Base-by-base conservation (phyloP, 371 early-diverging fungal species). In the Fennellomyces sp. region DNA sequence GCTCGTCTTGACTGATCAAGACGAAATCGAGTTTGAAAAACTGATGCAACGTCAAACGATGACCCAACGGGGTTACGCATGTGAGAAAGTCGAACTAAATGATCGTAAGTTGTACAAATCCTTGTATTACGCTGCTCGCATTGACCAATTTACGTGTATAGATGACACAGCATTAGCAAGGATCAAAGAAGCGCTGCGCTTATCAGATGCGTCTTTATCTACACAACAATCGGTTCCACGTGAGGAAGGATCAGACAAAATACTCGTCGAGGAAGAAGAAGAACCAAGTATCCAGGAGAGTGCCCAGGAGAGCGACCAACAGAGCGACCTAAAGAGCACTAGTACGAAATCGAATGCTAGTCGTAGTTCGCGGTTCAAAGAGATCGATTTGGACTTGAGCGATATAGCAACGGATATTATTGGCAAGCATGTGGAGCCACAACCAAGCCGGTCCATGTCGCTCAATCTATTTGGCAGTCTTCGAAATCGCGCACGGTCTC, bases 1-100 rank as follows among this genome's bases (percentile, higher is more conserved):
- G 7, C 66, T 75, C 31, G 29, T 69, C 4, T 60, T 73, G 63
- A 78, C 75, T 4, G 75, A 78, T 51, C 69, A 73, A 36, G 79
- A 78, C 39, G 79, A 78, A 52, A 35, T 54, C n/a, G 75, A 75
- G 30, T 51, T 74, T 1, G 72, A 65, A 10, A 64, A 56, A 8
- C 45, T 78, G 5, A 27, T 75, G 33, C 29, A 42, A 21, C 56
- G n/a, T 52, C 10, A 25, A 42, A 30, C 13, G 33, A 27, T 25
- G 31, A 31, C 25, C n/a, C 7, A 8, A 45, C 31, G 48, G 15
- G 45, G 23, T 23, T 45, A 45, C n/a, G 45, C 45, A 45, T 45
- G 45, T 45, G 45, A 45, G n/a, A 45, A 45, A 23, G 23, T 45
- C n/a, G 45, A 45, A 45, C 23, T 19, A 25, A 21, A 45, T 21